These are phyloP conservation scores for Durusdinium trenchii DNA, from an alignment of 73 alveolate genomes.

Conservation along the genomic window DNA sequence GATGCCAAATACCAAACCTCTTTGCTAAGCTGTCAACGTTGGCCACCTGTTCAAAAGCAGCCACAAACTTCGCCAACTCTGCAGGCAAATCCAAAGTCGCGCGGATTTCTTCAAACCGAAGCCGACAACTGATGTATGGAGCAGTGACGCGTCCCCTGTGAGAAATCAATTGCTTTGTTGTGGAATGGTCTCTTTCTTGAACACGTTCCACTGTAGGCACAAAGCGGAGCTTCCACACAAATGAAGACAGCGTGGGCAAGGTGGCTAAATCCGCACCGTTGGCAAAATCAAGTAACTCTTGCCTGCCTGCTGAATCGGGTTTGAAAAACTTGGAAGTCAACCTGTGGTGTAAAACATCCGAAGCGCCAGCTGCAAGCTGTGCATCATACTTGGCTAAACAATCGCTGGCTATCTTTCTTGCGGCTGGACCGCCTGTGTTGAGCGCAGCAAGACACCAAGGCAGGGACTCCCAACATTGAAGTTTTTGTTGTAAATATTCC, in stretches of 20 bases:
- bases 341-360: not conserved
- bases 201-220: slow-evolving; percentile 19
- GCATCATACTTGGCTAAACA: not conserved
- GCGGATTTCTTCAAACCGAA: not conserved
- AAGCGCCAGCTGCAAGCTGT: not conserved
- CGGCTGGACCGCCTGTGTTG: not conserved
- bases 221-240: not conserved
- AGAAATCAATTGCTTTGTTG: not conserved
- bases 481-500: not conserved
- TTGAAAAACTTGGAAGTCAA: not conserved
- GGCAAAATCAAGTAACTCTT: not conserved
- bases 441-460: not conserved
- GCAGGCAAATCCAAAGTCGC: not conserved
- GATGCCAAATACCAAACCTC: not conserved
- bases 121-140: slow-evolving; percentile 2
- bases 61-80: not conserved
- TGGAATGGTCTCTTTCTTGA: not conserved
- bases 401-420: not conserved
- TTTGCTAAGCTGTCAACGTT: not conserved
- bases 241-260: not conserved
- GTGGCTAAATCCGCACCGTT: not conserved
- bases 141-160: not conserved
- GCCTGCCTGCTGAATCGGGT: not conserved
- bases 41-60: not conserved
- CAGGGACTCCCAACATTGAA: slow-evolving; percentile 19